Conservation (phyloP, 2,329 filamentous ascomycete species). For the Fusarium pininemorale region DNA sequence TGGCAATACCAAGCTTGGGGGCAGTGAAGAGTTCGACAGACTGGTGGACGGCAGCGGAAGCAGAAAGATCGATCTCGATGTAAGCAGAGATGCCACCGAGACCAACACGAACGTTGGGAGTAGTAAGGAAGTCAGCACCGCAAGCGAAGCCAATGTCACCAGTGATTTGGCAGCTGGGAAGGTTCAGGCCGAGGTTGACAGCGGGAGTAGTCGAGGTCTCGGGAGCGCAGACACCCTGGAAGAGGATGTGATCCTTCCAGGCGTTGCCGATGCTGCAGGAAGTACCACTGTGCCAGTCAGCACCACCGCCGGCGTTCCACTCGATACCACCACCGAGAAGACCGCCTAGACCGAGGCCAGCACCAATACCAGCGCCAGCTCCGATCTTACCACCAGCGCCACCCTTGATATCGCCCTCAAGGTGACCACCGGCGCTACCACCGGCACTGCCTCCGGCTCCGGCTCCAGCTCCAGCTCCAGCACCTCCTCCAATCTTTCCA, state of each 20-base stretch:
- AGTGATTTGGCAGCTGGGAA: constrained; percentile 52
- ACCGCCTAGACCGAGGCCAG: not conserved
- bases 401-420: not conserved
- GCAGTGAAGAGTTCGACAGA: constrained; percentile 59
- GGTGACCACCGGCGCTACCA: not conserved
- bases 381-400: not conserved
- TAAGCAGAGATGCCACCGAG: constrained; percentile 62
- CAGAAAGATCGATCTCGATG: constrained; percentile 57
- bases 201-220: constrained; percentile 32
- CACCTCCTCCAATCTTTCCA: not conserved
- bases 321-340: constrained; percentile 8
- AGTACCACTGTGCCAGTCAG: constrained; percentile 10
- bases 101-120: constrained; percentile 55
- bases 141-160: constrained; percentile 57
- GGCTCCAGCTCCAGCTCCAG: not conserved
- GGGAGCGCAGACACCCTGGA: constrained; percentile 29
- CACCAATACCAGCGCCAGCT: not conserved
- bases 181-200: constrained; percentile 38
- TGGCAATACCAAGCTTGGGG: constrained; percentile 49
- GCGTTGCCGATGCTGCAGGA: constrained; percentile 28
- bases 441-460: not conserved
- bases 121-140: constrained; percentile 50
- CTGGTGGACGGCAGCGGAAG: constrained; percentile 58
- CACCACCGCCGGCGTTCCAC: constrained; percentile 7
- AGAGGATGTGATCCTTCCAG: constrained; percentile 30